Evolutionary conservation across 441 rosid genomes (phyloP), one percentile per base, ranked within the genome.

Genomic region (Gossypium schwendimanii): DNA sequence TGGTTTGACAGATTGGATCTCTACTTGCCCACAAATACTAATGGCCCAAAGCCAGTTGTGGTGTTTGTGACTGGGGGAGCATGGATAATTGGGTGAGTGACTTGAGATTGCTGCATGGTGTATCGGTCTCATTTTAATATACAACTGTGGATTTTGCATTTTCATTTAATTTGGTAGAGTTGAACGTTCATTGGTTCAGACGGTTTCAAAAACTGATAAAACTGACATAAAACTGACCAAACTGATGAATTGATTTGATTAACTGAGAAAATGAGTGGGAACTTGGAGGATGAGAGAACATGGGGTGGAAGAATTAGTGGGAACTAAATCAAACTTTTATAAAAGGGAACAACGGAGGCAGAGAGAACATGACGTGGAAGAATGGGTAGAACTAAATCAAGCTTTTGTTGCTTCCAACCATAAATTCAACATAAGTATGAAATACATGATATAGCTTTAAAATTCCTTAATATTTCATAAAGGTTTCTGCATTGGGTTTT

Each of bases 1-100:
- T 69, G 74, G 44, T 65, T 73, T 80, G 70, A 71, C 78, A 95
- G 99, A 88, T 78, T 95, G 86, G 99, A 95, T 85, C 82, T 91
- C 68, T 85, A 91, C 82, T 73, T 95, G 75, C 99, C 99, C 3
- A 78, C 80, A 76, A 83, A 76, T 61, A 79, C 2, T 58, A 84
- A 85, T 78, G 91, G 86, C 39, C 82, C 75, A 11, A 92, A 89
- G 83, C 98, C 99, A 53, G 99, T 91, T 66, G 96, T 95, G 59
- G 88, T 86, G 70, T 92, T 92, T 77, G 97, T 95, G 55, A 95
- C 99, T 24, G 99, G 99, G 71, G 99, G 99, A 74, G 99, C 98
- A 50, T 94, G 99, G 99, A 94, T 92, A 36, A 92, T 95, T 69
- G 98, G 99, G 97, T 92, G 77, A 80, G 87, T 81, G 57, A 62